Evolutionary conservation across 805 yeast species (phyloP), one percentile per base, ranked within the genome.

Genomic region (Pichia thaimueangensis): DNA sequence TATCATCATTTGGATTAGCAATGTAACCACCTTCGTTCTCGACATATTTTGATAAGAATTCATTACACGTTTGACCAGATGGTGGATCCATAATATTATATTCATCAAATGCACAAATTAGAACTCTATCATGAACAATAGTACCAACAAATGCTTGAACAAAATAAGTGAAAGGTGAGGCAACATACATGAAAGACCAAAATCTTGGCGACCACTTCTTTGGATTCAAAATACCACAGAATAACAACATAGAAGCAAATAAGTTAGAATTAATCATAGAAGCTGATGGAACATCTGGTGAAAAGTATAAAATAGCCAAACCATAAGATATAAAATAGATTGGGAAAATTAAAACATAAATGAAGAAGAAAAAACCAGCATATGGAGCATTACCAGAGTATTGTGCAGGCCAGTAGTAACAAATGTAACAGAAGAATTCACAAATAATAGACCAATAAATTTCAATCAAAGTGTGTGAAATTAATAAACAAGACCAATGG

Each of bases 181-280:
- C 73, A 47, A 79, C 74, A 68, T 82, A 79, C 87, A 85, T 81
- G 62, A 81, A 85, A 37, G 74, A 76, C 93, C 93, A 84, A 69
- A 85, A 85, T 5, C 82, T 78, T 25, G 93, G 89, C 74, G 84
- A 74, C 46, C 68, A 65, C 12, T 53, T 39, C 21, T 59, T 60
- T 24, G 84, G 82, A 52, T 78, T 83, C 49, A 79, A 64, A 41
- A 81, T 79, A 65, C 87, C 86, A 59, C 83, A 70, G 67, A 83
- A 82, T 30, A 78, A 65, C 46, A 81, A 70, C 61, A 75, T 62
- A 56, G 82, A 71, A 13, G 82, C 66, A 56, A 77, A 71, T 52
- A 76, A 64, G 52, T 81, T 62, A 30, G 82, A 70, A 40, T 74
- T 66, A 35, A 80, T 64, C 52, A 78, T 77, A 23, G 76, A 73